phyloP scores from a whole-genome alignment of 805 yeast species.

The Scheffersomyces amazonensis region DNA sequence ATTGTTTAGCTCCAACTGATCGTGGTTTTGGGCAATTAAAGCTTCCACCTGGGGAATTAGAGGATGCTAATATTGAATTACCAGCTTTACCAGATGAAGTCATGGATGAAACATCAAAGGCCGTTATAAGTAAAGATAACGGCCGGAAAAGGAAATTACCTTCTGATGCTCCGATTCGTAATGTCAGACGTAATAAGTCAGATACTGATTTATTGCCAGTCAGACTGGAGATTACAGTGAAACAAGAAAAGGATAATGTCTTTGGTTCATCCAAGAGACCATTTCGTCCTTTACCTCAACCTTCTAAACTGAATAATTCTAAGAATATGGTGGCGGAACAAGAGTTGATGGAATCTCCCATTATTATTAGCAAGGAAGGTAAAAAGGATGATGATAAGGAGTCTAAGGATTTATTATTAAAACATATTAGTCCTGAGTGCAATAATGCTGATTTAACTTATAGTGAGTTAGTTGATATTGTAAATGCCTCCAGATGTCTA shows the following conservation, averaged over 20 bases:
- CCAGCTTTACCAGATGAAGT: constrained; percentile 1
- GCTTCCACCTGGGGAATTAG: constrained; percentile 5
- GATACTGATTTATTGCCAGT: neutral
- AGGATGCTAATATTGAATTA: constrained; percentile 3
- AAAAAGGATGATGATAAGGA: neutral
- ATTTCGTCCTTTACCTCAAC: constrained; percentile 1
- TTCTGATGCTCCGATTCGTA: neutral
- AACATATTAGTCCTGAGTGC: neutral
- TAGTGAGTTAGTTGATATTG: constrained; percentile 25
- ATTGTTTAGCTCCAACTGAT: constrained; percentile 58
- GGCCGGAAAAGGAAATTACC: neutral
- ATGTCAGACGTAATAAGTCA: neutral
- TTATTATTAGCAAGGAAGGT: neutral
- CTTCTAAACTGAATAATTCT: neutral
- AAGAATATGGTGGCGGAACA: neutral
- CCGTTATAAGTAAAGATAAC: neutral
- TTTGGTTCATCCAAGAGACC: neutral
- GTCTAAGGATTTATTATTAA: neutral
- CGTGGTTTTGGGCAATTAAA: constrained; percentile 64
- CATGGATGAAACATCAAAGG: neutral
- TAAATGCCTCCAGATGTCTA: constrained; percentile 35
- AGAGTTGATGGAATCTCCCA: neutral
- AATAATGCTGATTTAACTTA: constrained; percentile 4
- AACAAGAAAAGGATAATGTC: neutral
- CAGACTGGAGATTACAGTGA: neutral